phyloP scores from a whole-genome alignment of 1,139 yeast species.

The Scheffersomyces parashehatae region DNA sequence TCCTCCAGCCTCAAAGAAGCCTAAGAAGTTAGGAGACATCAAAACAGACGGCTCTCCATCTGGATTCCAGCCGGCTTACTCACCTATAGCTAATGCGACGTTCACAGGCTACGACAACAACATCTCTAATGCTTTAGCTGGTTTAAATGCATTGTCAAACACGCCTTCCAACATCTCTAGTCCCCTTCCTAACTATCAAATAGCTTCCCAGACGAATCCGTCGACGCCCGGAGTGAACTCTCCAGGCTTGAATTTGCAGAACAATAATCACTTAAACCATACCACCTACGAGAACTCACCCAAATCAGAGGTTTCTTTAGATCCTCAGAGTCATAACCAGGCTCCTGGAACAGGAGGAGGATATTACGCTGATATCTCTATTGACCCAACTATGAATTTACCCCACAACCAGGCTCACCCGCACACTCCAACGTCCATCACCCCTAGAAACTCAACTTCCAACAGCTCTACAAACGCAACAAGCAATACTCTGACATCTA shows the following conservation, averaged over 20 bases:
- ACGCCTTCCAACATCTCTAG: constrained; percentile 36
- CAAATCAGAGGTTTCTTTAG: constrained; percentile 30
- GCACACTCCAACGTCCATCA: constrained; percentile 29
- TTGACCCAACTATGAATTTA: constrained; percentile 50
- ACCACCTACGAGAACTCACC: constrained; percentile 32
- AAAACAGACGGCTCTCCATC: constrained; percentile 12
- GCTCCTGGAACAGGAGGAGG: constrained; percentile 42
- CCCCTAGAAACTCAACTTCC: constrained; percentile 40
- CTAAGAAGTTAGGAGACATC: constrained; percentile 21
- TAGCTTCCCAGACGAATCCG: constrained; percentile 16
- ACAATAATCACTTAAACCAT: constrained; percentile 14
- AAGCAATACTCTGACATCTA: constrained; percentile 5
- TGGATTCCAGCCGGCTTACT: constrained; percentile 35
- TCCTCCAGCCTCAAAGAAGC: constrained; percentile 17
- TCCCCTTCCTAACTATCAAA: constrained; percentile 24
- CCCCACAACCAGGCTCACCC: constrained; percentile 49
- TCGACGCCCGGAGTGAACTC: constrained; percentile 25
- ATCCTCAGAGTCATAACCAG: constrained; percentile 35
- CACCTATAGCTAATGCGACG: constrained; percentile 38
- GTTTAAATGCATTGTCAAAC: constrained; percentile 46
- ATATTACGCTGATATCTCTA: constrained; percentile 46
- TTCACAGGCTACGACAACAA: constrained; percentile 48
- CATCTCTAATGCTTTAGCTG: constrained; percentile 48
- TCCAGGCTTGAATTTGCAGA: constrained; percentile 16
- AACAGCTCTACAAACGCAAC: constrained; percentile 9